Percentiles rank a stretch among this genome's conserved stretches.
Evolutionary conservation across 345 rosid species (phyloP).

Genomic region (Crucihimalaya himalaica): DNA sequence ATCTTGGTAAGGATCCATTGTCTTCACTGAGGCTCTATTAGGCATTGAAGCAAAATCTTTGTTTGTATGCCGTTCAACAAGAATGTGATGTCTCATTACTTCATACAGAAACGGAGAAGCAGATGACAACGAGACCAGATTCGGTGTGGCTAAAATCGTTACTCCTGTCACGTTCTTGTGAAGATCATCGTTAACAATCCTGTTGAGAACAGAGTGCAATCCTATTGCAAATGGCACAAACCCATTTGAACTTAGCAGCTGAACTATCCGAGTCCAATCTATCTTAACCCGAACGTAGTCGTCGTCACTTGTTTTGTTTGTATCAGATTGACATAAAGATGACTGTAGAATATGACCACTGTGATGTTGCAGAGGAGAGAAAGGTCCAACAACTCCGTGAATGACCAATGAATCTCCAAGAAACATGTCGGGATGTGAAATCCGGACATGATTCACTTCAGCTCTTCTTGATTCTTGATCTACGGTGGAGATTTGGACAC

Average conservation of each 20-base stretch:
- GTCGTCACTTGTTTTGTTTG: constrained; percentile 33
- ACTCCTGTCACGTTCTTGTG: constrained; percentile 46
- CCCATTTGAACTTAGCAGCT: constrained; percentile 63
- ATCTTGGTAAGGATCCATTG: constrained; percentile 49
- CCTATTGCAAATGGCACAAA: constrained; percentile 74
- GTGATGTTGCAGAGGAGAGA: constrained; percentile 43
- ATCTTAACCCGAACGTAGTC: constrained; percentile 24
- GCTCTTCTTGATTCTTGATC: constrained; percentile 39
- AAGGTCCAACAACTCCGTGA: constrained; percentile 71
- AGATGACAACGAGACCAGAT: constrained; percentile 51
- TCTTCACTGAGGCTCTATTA: constrained; percentile 44
- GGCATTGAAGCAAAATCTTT: constrained; percentile 53
- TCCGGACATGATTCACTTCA: constrained; percentile 57
- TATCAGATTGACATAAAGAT: constrained; percentile 39
- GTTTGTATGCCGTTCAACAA: constrained; percentile 47
- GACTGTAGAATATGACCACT: neutral
- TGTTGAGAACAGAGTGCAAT: constrained; percentile 62
- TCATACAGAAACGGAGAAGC: constrained; percentile 55
- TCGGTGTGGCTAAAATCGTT: constrained; percentile 66
- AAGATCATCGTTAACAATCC: constrained; percentile 49
- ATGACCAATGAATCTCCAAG: constrained; percentile 61
- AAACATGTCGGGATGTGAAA: constrained; percentile 71
- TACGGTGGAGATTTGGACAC: constrained; percentile 50
- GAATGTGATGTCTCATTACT: constrained; percentile 59
- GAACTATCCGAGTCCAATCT: constrained; percentile 65